Evolutionary conservation across 495 filamentous ascomycete species (phyloP), one percentile per base, ranked within the genome.

Genomic region (Melanomma pulvis-pyrius): DNA sequence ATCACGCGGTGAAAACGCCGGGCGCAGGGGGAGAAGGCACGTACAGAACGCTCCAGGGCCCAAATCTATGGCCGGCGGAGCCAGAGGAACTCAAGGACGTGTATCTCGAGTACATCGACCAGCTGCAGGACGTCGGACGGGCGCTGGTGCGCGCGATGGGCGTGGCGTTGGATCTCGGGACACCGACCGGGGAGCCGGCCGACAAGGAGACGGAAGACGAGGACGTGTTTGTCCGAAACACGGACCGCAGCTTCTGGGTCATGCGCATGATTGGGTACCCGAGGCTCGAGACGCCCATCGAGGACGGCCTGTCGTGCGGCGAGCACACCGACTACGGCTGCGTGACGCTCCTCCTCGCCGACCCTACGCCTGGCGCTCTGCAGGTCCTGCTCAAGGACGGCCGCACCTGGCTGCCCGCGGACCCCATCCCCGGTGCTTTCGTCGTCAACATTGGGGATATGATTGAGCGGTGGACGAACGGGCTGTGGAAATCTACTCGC

Each of bases 381-480:
- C 73, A 79, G 51, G 76, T 78, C 39, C 65, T 61, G 24, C 59
- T 63, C 47, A 66, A 69, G 44, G 67, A 71, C 22, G 73, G 69
- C 32, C 50, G 39, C 26, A 58, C 61, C 0, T 80, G 75, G 78
- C 64, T 79, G 3, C 55, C 68, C n/a, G 76, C 75, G n/a, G 72
- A 78, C 52, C 77, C 77, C 7, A 59, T 78, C 5, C 57, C 64
- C 0, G 78, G 73, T 1, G 72, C 72, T 1, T 73, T 79, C 41
- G 74, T 80, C 32, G 76, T 80, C n/a, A 80, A 80, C 59, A 76
- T 80, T 29, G 79, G 77, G 2, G 79, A 81, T 56, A 77, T 77
- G 74, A 74, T 81, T 65, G 73, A 78, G 69, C 52, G 75, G 30
- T 79, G 77, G 76, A 80, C 76, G 8, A 79, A 79, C 53, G 78